A percentile compares a stretch with the other conserved stretches of the same genome.
Evolutionary conservation across 2,329 filamentous ascomycete species (phyloP).

Genomic region (Sporothrix dimorphospora): DNA sequence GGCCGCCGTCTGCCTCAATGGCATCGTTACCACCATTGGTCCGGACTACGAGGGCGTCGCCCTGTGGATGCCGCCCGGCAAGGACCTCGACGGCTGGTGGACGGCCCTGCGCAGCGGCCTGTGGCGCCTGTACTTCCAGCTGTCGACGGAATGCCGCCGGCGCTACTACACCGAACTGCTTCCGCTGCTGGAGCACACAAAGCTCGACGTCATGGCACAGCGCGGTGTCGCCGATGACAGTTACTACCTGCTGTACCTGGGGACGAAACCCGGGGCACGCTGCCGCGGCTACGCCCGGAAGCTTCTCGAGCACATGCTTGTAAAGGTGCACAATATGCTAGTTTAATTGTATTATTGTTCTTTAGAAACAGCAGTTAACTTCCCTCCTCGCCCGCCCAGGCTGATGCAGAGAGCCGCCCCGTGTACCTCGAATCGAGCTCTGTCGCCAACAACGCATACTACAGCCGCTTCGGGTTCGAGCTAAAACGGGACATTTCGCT

Average conservation of each 20-base stretch:
- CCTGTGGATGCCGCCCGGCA: conserved; percentile 77
- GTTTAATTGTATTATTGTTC: conserved; percentile 1
- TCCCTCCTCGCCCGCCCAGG: conserved; percentile 46
- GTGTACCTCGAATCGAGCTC: conserved; percentile 82
- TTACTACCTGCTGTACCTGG: conserved; percentile 85
- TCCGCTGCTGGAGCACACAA: conserved; percentile 73
- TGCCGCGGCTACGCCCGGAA: conserved; percentile 73
- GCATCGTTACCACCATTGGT: conserved; percentile 73
- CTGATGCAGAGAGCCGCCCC: conserved; percentile 67
- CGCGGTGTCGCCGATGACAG: conserved; percentile 47
- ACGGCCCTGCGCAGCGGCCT: conserved; percentile 74
- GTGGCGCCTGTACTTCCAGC: conserved; percentile 76
- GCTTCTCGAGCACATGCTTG: conserved; percentile 71
- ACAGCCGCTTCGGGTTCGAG: conserved; percentile 75
- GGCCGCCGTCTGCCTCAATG: conserved; percentile 74
- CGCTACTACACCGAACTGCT: conserved; percentile 80
- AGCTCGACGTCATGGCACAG: conserved; percentile 67
- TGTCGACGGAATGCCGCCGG: conserved; percentile 69
- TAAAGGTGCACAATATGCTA: conserved; percentile 51
- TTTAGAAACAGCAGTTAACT: not conserved
- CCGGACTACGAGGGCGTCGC: conserved; percentile 77
- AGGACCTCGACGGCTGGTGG: conserved; percentile 72
- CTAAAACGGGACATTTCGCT: conserved; percentile 65
- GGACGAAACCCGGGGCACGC: conserved; percentile 70
- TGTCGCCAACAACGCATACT: conserved; percentile 68